Evolutionary conservation across 2,329 filamentous ascomycete genomes (phyloP), one percentile per base, ranked within the genome.

Genomic region (Diaporthe vexans): DNA sequence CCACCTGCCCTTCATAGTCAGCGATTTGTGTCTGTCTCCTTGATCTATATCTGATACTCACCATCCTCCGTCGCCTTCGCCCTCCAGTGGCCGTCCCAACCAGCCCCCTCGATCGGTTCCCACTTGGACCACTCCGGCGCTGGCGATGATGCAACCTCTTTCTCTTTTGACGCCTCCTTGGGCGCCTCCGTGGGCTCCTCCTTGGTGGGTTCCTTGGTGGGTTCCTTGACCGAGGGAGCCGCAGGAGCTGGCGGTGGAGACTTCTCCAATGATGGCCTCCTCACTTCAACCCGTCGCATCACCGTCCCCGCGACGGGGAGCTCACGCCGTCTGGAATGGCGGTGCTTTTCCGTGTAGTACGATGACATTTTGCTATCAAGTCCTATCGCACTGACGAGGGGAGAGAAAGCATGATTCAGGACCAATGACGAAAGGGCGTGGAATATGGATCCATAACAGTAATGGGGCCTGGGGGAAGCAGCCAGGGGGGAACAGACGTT

Each of bases 1-100:
- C 68, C 59, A 58, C 74, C 74, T 74, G 24, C 40, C 37, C 46
- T n/a, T 21, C n/a, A n/a, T 4, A 40, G 51, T 74, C 37, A 52
- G 58, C 56, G 10, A 19, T 29, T 24, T 72, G 33, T 4, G 4
- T 46, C 70, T 8, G 24, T 43, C 10, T 43, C 6, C 24, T 48
- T n/a, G 33, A 52, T 29, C 11, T 11, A 63, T 5, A 29, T 19
- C 4, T 19, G 17, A 4, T 52, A 33, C 17, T 46, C 29, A 75
- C 72, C 68, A 54, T 72, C 59, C 26, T 63, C 59, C 6, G 51
- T 43, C 9, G 56, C 26, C 8, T 58, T 72, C 15, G 72, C 74
- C 46, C 74, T 73, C 74, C 74, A 75, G 46, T 73, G 61, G 26
- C 74, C 74, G 17, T 75, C 74, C 72, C 74, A 76, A 3, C 37